Evolutionary conservation across 2,329 filamentous ascomycete species (phyloP).

Genomic region (Akanthomyces uredinophilus): DNA sequence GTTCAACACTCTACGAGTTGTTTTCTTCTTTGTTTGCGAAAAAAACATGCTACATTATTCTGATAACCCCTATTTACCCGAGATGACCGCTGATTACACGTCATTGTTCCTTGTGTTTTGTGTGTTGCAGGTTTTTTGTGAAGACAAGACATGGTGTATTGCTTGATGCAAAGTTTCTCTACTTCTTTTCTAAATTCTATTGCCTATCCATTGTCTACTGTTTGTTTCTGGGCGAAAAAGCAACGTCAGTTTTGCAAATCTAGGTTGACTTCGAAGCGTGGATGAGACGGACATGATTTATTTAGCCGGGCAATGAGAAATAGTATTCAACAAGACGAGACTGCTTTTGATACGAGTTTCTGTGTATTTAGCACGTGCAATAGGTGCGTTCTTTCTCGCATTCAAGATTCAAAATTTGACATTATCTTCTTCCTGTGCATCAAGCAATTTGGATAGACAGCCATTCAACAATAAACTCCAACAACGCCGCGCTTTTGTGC

Average conservation of each 20-base stretch:
- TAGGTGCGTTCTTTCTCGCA: background rate
- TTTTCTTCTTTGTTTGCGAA: background rate
- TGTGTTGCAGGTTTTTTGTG: background rate
- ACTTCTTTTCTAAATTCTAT: background rate
- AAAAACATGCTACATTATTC: slow-evolving; percentile 1
- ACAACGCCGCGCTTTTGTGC: slow-evolving; percentile 2
- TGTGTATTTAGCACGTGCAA: background rate
- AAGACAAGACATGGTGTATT: background rate
- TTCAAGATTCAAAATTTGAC: slow-evolving; percentile 5
- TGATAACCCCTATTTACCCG: background rate
- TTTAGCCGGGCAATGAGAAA: background rate
- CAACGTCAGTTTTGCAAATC: background rate
- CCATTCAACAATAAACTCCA: background rate
- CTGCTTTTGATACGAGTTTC: background rate
- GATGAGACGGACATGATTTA: background rate
- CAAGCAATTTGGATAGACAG: background rate
- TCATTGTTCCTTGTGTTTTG: background rate
- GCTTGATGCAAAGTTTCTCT: background rate
- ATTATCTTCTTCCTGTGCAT: background rate
- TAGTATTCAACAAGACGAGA: background rate
- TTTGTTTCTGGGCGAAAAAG: background rate
- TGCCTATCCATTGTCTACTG: background rate
- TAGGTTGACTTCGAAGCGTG: background rate
- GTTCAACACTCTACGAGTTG: background rate
- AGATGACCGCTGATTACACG: no score